These are phyloP conservation scores for Pythium sukuiense DNA, from an alignment of 352 stramenopile species.

Conservation along the genomic window DNA sequence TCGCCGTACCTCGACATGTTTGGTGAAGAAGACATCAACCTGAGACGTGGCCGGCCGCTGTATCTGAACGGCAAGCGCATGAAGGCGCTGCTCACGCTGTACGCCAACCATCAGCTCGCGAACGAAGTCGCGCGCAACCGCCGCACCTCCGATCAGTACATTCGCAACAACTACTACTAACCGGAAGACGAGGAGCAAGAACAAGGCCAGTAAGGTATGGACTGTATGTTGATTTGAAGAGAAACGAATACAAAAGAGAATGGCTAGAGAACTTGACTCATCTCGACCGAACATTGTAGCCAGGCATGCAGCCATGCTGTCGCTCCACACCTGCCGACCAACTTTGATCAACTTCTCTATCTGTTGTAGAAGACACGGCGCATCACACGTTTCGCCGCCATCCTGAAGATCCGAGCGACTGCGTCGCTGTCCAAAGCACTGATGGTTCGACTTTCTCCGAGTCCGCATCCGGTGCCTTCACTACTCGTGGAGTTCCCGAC, in stretches of 20 bases:
- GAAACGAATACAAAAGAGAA: background rate
- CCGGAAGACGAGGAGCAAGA: background rate
- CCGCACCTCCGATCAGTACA: constrained; percentile 85
- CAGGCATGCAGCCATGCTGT: too few species aligned
- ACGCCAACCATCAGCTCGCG: constrained; percentile 77
- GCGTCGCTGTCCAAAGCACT: too few species aligned
- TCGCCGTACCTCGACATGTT: constrained; percentile 89
- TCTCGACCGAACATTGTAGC: too few species aligned
- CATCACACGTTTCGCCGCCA: too few species aligned
- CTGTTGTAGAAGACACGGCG: too few species aligned
- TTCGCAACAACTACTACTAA: constrained; percentile 86
- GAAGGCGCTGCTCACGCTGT: constrained; percentile 65
- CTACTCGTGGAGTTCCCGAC: too few species aligned
- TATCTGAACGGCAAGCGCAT: constrained; percentile 77
- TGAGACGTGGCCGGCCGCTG: constrained; percentile 71
- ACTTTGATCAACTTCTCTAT: too few species aligned
- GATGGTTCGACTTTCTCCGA: too few species aligned
- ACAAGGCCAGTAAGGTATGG: background rate
- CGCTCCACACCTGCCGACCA: too few species aligned
- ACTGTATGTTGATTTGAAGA: background rate
- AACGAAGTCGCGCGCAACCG: constrained; percentile 83
- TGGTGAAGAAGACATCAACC: constrained; percentile 86
- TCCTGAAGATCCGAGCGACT: too few species aligned
- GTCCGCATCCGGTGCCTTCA: too few species aligned
- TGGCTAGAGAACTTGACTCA: too few species aligned